phyloP scores from a whole-genome alignment of 73 alveolate species.

The Tetrahymena thermophila region DNA sequence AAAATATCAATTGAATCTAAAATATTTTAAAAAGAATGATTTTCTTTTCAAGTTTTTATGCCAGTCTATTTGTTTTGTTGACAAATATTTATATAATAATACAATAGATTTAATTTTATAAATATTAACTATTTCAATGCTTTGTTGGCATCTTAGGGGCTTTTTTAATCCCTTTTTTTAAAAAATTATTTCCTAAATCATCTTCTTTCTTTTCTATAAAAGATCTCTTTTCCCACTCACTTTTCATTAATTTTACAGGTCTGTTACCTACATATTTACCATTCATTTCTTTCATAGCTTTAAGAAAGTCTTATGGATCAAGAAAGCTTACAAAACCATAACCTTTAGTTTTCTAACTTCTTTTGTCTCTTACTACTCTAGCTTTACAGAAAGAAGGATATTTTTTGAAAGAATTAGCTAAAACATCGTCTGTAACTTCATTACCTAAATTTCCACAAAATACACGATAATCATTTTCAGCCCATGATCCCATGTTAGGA shows the following conservation, averaged over 20 bases:
- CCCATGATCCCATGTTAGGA: constrained; percentile 93
- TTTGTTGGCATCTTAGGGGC: background rate
- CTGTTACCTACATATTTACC: constrained; percentile 98
- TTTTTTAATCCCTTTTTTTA: constrained; percentile 10
- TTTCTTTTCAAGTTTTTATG: too few relatives aligned
- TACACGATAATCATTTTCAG: constrained; percentile 91
- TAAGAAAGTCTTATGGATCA: constrained; percentile 83
- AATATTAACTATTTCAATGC: background rate
- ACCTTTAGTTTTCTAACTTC: constrained; percentile 92
- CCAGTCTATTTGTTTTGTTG: too few relatives aligned
- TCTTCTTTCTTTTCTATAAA: constrained; percentile 18
- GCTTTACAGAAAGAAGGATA: constrained; percentile 91
- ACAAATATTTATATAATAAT: too few relatives aligned
- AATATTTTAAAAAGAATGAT: too few relatives aligned
- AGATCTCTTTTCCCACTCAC: constrained; percentile 90
- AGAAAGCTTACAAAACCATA: constrained; percentile 93
- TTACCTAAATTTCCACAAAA: constrained; percentile 97
- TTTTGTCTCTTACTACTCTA: constrained; percentile 90
- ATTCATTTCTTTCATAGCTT: constrained; percentile 91
- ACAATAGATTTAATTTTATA: too few relatives aligned
- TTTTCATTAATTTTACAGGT: constrained; percentile 86
- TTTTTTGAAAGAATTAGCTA: constrained; percentile 87
- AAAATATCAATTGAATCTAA: too few relatives aligned
- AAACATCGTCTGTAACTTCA: constrained; percentile 94
- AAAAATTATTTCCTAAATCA: constrained; percentile 20